Base-by-base conservation (phyloP, 202 grass and related monocot genomes). In the Setaria italica region DNA sequence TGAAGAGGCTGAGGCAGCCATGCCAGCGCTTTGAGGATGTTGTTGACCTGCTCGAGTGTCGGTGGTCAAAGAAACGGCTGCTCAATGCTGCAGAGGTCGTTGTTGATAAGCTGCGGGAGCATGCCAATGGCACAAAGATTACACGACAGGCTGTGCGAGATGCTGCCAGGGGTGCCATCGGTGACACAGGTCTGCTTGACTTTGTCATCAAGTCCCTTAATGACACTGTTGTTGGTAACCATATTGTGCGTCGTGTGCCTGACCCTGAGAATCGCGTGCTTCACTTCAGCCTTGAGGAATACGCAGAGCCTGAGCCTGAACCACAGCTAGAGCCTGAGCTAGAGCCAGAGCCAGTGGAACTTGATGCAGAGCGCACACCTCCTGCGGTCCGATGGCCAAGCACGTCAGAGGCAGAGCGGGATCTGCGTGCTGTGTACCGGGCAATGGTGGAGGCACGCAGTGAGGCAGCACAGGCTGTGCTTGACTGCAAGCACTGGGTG, bases 131-230 rank as follows among this genome's bases (percentile, higher is more conserved):
- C 57, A 81, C 76, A 55, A 81, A 81, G 77, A 92, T 99, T 90
- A 88, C 93, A 72, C 82, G 90, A 16, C 93, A 99, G 72, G 93
- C 83, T 78, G 87, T 99, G 48, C 88, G 96, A 67, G 96, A 99
- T 88, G 93, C 93, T 49, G 82, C 96, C 19, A 89, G 96, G 87
- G 82, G 87, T 39, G 84, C 74, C 41, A 99, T 99, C 5, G 96
- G 96, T 1, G 96, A 99, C 66, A 99, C 93, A 48, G 96, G 96
- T 78, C 92, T 99, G 56, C 90, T 95, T 33, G 96, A 99, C 72
- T 99, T 95, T 9, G 96, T 99, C 72, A 88, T 95, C 84, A 99
- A 99, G 82, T 95, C 93, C 80, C 59, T 99, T 63, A 90, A 85
- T 35, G 76, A 94, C 80, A 95, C 89, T 64, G 58, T 95, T 73